Evolutionary conservation across 305 asterid species (phyloP).

Genomic region (Solanum chacoense): DNA sequence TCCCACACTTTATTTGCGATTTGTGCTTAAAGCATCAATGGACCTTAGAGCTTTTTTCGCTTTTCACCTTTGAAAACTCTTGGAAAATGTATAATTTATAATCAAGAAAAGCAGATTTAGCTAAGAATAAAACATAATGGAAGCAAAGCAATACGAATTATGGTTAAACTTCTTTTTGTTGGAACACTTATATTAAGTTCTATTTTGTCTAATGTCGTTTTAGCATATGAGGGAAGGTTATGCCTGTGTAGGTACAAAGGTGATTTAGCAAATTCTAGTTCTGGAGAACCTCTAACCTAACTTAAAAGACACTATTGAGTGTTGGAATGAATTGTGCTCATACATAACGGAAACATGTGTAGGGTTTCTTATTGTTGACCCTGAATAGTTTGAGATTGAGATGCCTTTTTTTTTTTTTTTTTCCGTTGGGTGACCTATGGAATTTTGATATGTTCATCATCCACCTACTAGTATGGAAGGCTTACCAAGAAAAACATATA

Average conservation of each 20-base stretch:
- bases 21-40: not conserved
- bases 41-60: not conserved
- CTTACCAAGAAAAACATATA: not conserved
- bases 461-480: not conserved
- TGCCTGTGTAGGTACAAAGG: not conserved
- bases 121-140: not conserved
- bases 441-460: not conserved
- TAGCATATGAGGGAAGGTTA: not conserved
- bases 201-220: not conserved
- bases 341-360: not conserved
- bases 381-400: not conserved
- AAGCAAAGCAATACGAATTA: not conserved
- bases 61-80: not conserved
- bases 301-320: not conserved
- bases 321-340: not conserved
- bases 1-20: not conserved
- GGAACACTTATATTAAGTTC: not conserved
- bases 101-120: not conserved
- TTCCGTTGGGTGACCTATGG: not conserved
- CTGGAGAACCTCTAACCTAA: not conserved
- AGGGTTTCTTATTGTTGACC: not conserved
- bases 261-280: not conserved
- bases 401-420: not conserved
- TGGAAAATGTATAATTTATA: not conserved
- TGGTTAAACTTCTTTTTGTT: not conserved